phyloP scores from a whole-genome alignment of 2,329 filamentous ascomycete genomes.

The Epichloe gansuensis region DNA sequence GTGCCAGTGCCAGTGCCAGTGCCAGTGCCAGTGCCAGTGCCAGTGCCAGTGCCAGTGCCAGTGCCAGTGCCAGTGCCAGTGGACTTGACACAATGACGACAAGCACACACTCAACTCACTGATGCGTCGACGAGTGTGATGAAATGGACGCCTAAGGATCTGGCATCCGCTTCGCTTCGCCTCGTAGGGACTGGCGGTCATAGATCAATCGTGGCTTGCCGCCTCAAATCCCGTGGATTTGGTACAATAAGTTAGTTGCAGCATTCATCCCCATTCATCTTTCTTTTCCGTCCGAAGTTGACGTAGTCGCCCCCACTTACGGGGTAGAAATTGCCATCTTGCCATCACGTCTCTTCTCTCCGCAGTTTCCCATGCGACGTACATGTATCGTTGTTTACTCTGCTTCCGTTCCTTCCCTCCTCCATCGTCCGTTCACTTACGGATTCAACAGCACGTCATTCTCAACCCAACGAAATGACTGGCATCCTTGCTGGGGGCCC shows the following conservation, averaged over 20 bases:
- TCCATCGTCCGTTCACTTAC: background rate
- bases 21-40: no score
- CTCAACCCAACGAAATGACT: no score
- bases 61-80: no score
- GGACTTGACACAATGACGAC: no score
- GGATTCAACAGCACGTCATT: no score
- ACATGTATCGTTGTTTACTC: background rate
- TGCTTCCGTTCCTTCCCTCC: background rate
- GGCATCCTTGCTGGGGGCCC: no score
- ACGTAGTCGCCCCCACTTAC: background rate
- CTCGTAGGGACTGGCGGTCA: background rate
- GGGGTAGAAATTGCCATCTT: background rate
- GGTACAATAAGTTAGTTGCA: background rate
- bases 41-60: no score
- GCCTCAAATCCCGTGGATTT: background rate
- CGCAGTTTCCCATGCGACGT: background rate
- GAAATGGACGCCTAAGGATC: no score
- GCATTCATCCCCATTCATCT: background rate
- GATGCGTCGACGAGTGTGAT: no score
- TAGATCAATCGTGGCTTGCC: background rate
- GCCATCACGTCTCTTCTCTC: slow-evolving; percentile 4
- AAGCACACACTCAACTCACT: no score
- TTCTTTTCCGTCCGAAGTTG: background rate
- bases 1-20: no score
- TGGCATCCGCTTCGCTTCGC: no score